Base-by-base conservation (phyloP, 768 basidiomycete genomes). In the Pleurotus pulmonarius region DNA sequence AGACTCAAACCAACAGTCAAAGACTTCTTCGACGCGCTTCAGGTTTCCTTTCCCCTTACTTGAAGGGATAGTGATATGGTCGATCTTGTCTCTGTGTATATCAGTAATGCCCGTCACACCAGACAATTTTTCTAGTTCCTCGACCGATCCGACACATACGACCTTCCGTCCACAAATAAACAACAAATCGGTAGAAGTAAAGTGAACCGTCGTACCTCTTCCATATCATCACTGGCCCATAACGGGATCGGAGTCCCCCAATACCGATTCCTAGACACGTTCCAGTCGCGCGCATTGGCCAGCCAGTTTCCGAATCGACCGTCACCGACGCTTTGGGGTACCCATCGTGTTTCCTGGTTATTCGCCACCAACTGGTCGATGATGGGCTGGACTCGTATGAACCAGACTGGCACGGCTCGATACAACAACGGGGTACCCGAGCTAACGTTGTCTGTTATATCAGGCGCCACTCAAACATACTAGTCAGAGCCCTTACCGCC, bases 1-100 rank as follows among this genome's bases (percentile, higher is more conserved):
- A 3, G 96, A 98, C 74, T 99, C 97, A 67, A 99, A 99, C 97
- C 97, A 99, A 66, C 97, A 99, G 68, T 99, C 97, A 67, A 99
- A 98, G 38, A 99, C 94, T 70, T 98, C 97, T 58, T 97, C 92
- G n/a, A 98, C 80, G 48, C 97, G 87, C 71, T 82, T 91, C 20
- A 99, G 74, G 9, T 72, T 71, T 13, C 96, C 96, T 64, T 92
- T 95, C 52, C 95, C 96, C 68, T 83, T 73, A 67, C 87, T 76
- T 16, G 94, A 97, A 8, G 96, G 97, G 64, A 98, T 98, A 49
- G 92, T 95, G 74, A 99, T 91, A 67, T 92, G 85, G 68, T 98
- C 95, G 64, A 99, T 94, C 65, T 85, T 92, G 60, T 99, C 94
- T 55, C 95, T 79, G 72, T 98, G 96, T 44, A 99, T 72, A 70